These are phyloP conservation scores for Pugionium cornutum DNA, from an alignment of 345 rosid species.

Conservation along the genomic window DNA sequence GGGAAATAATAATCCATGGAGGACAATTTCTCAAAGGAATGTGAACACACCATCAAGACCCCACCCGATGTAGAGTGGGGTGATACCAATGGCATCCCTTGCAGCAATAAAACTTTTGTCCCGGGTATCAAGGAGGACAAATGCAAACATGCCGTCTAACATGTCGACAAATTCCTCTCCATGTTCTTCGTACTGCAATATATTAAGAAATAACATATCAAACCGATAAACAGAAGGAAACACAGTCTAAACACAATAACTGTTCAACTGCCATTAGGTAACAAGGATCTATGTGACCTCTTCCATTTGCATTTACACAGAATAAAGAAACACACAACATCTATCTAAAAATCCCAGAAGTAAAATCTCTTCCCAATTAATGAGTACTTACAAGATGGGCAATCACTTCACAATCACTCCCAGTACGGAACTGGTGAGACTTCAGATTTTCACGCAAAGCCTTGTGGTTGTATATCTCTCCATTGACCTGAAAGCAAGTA, in stretches of 20 bases:
- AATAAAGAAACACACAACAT: constrained; percentile 6
- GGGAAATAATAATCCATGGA: background rate
- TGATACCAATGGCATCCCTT: constrained; percentile 74
- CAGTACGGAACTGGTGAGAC: constrained; percentile 70
- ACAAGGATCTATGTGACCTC: constrained; percentile 4
- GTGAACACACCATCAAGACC: constrained; percentile 70
- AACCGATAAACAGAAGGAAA: background rate
- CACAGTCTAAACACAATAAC: constrained; percentile 6
- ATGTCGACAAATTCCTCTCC: constrained; percentile 71
- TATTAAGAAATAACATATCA: constrained; percentile 22
- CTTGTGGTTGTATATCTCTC: constrained; percentile 88
- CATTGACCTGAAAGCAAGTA: constrained; percentile 62
- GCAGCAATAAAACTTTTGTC: constrained; percentile 80
- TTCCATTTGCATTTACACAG: constrained; percentile 13
- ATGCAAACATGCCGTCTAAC: constrained; percentile 90
- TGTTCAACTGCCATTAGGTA: constrained; percentile 7
- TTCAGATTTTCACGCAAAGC: constrained; percentile 55
- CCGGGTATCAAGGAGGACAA: constrained; percentile 74
- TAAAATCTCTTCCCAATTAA: background rate
- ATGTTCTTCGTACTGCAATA: constrained; percentile 68
- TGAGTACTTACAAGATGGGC: constrained; percentile 73
- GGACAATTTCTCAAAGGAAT: constrained; percentile 21
- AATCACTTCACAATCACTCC: constrained; percentile 90
- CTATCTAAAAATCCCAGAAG: constrained; percentile 6
- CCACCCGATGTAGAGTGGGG: constrained; percentile 87